Evolutionary conservation across 352 stramenopile species (phyloP).

Genomic region (Saprolegnia parasitica): DNA sequence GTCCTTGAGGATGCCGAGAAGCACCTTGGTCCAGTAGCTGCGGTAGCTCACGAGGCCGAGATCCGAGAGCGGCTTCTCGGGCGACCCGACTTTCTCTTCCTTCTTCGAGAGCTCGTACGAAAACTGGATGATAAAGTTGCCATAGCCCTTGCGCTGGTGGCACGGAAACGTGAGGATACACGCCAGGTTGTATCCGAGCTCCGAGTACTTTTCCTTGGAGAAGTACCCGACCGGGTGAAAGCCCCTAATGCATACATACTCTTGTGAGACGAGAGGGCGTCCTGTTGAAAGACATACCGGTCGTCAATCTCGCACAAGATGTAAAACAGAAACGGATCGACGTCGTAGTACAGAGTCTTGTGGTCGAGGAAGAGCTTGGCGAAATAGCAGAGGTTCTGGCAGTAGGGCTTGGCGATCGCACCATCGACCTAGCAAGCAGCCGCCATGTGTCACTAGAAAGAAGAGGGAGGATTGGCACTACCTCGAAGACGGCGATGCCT

Average conservation of each 20-base stretch:
- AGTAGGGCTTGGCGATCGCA: conserved; percentile 95
- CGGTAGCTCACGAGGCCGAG: conserved; percentile 98
- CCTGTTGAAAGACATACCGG: conserved; percentile 28
- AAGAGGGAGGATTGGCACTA: neutral
- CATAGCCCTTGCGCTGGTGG: conserved; percentile 98
- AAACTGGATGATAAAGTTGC: conserved; percentile 99
- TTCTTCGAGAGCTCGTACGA: conserved; percentile 99
- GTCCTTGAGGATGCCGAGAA: conserved; percentile 88
- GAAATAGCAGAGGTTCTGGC: conserved; percentile 98
- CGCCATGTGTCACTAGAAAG: neutral
- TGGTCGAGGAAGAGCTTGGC: conserved; percentile 99
- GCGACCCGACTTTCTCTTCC: conserved; percentile 95
- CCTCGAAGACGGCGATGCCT: conserved; percentile 94
- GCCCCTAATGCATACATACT: conserved; percentile 33
- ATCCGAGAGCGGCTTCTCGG: conserved; percentile 99
- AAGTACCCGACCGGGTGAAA: conserved; percentile 98
- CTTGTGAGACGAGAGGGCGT: neutral
- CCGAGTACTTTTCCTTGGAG: conserved; percentile 98
- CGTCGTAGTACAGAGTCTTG: conserved; percentile 99
- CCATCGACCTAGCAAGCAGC: conserved; percentile 85
- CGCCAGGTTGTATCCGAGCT: conserved; percentile 98
- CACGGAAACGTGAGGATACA: conserved; percentile 99
- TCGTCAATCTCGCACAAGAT: conserved; percentile 94
- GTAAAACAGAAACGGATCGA: conserved; percentile 99
- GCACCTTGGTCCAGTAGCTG: conserved; percentile 97